Evolutionary conservation across 768 basidiomycete genomes (phyloP).

Genomic region (Agaricus sinodeliciosus): DNA sequence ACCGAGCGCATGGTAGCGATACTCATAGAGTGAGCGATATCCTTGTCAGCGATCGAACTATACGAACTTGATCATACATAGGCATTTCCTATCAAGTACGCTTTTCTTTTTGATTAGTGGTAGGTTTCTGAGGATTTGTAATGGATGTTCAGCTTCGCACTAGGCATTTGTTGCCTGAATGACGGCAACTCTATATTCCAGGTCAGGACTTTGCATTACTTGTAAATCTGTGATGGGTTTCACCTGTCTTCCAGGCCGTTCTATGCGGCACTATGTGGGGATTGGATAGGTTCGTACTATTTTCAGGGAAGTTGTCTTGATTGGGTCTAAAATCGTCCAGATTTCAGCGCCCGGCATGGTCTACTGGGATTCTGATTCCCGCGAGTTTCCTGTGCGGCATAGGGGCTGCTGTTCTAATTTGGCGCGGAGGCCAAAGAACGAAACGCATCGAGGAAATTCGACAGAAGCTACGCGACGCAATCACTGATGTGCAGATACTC

Average conservation of each 20-base stretch:
- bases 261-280: constrained; percentile 81
- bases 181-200: constrained; percentile 82
- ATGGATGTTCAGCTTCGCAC: constrained; percentile 41
- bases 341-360: constrained; percentile 64
- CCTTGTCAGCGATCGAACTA: neutral
- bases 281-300: constrained; percentile 45
- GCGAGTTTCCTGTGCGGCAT: constrained; percentile 75
- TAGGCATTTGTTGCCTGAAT: constrained; percentile 66
- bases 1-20: constrained; percentile 76
- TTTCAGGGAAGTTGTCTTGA: neutral
- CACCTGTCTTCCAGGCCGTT: constrained; percentile 33
- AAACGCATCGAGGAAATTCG: constrained; percentile 62
- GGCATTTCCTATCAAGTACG: constrained; percentile 68
- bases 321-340: constrained; percentile 18
- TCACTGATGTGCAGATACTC: constrained; percentile 23
- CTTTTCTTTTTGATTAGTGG: constrained; percentile 1
- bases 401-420: constrained; percentile 64
- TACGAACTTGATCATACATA: constrained; percentile 18
- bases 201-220: constrained; percentile 22
- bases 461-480: constrained; percentile 46
- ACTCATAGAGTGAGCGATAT: constrained; percentile 57
- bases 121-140: neutral
- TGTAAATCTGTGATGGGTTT: neutral
- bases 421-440: constrained; percentile 63
- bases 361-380: constrained; percentile 64